phyloP scores from a whole-genome alignment of 768 basidiomycete genomes.

The Rhizopogon sp. region DNA sequence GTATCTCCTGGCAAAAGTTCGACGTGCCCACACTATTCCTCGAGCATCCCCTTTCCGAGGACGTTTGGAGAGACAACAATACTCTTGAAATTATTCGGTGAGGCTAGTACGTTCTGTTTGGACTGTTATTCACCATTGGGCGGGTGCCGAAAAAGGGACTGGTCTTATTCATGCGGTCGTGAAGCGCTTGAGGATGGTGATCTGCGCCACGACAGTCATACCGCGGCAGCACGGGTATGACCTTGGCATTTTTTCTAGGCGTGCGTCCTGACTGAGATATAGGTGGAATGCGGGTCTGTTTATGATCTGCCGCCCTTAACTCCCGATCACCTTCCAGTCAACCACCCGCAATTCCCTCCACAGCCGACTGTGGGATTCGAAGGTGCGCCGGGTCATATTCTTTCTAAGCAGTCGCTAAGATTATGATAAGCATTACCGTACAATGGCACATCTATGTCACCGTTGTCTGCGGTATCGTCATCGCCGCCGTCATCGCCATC shows the following conservation, averaged over 20 bases:
- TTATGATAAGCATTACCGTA: not conserved
- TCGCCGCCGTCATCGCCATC: no score
- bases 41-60: conserved; percentile 2
- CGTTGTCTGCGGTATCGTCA: no score
- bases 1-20: conserved; percentile 23
- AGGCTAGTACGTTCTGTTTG: conserved; percentile 1
- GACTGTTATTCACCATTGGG: not conserved
- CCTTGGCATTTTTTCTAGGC: not conserved
- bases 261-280: not conserved
- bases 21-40: conserved; percentile 23
- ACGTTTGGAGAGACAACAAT: conserved; percentile 15
- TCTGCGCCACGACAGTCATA: not conserved
- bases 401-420: not conserved
- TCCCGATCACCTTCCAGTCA: not conserved
- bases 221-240: not conserved
- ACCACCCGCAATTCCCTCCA: not conserved
- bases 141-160: not conserved
- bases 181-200: not conserved
- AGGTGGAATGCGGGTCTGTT: not conserved
- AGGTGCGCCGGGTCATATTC: not conserved
- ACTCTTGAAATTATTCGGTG: conserved; percentile 18
- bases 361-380: not conserved
- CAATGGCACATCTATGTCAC: not conserved
- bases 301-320: not conserved
- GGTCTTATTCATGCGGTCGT: not conserved